Percentiles rank a stretch among this genome's conserved stretches.
Conservation (phyloP, 139 green algal genomes). For the Chlamydomonas schloesseri region DNA sequence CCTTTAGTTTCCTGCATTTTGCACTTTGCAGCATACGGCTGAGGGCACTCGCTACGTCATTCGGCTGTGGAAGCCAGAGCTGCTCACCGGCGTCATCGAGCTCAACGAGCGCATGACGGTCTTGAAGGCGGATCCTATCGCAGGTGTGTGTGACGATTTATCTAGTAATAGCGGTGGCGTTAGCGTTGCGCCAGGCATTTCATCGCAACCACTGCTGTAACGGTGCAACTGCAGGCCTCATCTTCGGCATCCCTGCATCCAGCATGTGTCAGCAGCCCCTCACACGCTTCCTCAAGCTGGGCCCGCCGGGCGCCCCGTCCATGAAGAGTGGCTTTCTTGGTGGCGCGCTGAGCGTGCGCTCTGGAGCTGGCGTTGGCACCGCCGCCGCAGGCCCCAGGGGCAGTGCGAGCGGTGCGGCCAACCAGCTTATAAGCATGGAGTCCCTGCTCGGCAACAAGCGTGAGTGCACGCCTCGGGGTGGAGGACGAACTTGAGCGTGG, state of each 20-base stretch:
- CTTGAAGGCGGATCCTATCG: slow-evolving; percentile 5
- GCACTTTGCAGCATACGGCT: slow-evolving; percentile 16
- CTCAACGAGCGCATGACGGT: slow-evolving; percentile 27
- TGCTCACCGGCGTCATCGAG: slow-evolving; percentile 40
- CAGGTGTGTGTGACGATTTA: slow-evolving; percentile 16
- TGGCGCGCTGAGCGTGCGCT: not conserved
- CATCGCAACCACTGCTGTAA: too few relatives aligned
- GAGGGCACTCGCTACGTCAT: slow-evolving; percentile 31
- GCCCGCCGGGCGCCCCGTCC: not conserved
- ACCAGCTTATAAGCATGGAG: slow-evolving; percentile 25
- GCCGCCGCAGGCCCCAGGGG: too few relatives aligned
- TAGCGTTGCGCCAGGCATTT: not conserved
- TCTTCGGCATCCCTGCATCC: slow-evolving; percentile 37
- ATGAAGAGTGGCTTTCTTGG: not conserved
- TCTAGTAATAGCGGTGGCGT: not conserved
- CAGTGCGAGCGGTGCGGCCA: not conserved
- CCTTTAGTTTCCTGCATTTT: too few relatives aligned
- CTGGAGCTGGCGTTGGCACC: too few relatives aligned
- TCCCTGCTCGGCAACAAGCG: slow-evolving; percentile 22
- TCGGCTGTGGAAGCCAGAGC: slow-evolving; percentile 44
- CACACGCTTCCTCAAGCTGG: slow-evolving; percentile 37
- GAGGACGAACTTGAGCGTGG: too few relatives aligned
- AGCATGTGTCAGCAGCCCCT: slow-evolving; percentile 29
- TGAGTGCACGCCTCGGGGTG: too few relatives aligned
- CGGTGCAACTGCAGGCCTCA: slow-evolving; percentile 9